phyloP scores from a whole-genome alignment of 106 monocot genomes.

The Narthecium ossifragum region DNA sequence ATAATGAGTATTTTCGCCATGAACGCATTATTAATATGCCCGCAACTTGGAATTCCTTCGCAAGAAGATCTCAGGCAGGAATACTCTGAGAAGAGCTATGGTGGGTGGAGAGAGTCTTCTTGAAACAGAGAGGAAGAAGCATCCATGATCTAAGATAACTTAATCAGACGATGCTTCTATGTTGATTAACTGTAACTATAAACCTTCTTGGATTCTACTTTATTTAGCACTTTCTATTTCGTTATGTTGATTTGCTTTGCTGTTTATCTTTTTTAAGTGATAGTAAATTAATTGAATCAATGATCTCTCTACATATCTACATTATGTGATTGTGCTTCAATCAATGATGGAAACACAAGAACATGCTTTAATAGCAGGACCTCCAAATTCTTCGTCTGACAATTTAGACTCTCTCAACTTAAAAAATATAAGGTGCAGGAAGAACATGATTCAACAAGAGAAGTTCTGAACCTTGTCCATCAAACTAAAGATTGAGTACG shows the following conservation, averaged over 20 bases:
- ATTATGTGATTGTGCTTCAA: no score
- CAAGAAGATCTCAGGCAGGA: conserved; percentile 1
- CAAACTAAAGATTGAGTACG: background rate
- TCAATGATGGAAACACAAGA: no score
- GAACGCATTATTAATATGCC: background rate
- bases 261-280: background rate
- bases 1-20: background rate
- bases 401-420: no score
- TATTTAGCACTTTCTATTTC: background rate
- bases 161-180: background rate
- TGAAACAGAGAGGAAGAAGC: background rate
- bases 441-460: background rate
- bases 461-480: background rate
- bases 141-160: background rate
- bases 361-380: no score
- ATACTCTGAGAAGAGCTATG: conserved; percentile 3
- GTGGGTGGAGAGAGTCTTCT: conserved; percentile 24
- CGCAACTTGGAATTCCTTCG: background rate
- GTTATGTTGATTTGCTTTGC: background rate
- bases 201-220: background rate
- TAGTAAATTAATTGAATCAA: background rate
- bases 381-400: no score
- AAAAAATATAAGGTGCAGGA: no score
- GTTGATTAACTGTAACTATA: background rate
- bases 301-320: no score